Evolutionary conservation across 2,329 filamentous ascomycete genomes (phyloP).

Genomic region (Alternaria sp.): DNA sequence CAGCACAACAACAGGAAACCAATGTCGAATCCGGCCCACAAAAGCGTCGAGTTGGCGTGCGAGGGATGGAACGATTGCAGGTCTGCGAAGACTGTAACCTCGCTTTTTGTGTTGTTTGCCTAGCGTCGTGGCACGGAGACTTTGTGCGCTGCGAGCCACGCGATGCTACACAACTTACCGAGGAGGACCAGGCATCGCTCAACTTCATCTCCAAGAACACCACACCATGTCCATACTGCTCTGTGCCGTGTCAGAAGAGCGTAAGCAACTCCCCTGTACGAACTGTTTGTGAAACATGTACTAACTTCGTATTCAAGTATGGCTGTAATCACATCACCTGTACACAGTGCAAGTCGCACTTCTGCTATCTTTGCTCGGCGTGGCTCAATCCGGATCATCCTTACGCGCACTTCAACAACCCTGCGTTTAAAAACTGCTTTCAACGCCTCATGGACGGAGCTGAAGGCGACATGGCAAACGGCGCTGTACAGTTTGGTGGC

Average conservation of each 20-base stretch:
- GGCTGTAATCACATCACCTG: constrained; percentile 65
- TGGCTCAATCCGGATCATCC: constrained; percentile 85
- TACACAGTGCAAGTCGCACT: constrained; percentile 87
- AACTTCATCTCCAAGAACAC: constrained; percentile 85
- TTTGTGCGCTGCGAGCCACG: constrained; percentile 75
- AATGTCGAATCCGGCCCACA: constrained; percentile 25
- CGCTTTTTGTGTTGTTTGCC: constrained; percentile 83
- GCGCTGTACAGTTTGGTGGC: constrained; percentile 55
- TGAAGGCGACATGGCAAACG: constrained; percentile 70
- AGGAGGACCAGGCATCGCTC: constrained; percentile 84
- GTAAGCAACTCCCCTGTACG: constrained; percentile 57
- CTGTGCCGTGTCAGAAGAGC: constrained; percentile 84
- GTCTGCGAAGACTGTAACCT: constrained; percentile 78
- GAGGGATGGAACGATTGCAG: constrained; percentile 72
- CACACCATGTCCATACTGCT: constrained; percentile 88
- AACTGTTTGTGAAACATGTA: constrained; percentile 84
- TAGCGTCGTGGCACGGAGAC: constrained; percentile 91
- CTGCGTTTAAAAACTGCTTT: constrained; percentile 72
- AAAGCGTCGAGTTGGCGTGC: constrained; percentile 50
- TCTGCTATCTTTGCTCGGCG: constrained; percentile 92
- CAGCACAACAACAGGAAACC: constrained; percentile 8
- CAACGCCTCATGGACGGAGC: constrained; percentile 91
- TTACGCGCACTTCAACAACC: constrained; percentile 85
- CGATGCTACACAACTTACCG: constrained; percentile 74
- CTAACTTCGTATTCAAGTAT: constrained; percentile 51